A percentile compares a stretch with the other conserved stretches of the same genome.
These are phyloP conservation scores for Paecilomyces formosus DNA, from an alignment of 2,329 filamentous ascomycete species.

Conservation along the genomic window DNA sequence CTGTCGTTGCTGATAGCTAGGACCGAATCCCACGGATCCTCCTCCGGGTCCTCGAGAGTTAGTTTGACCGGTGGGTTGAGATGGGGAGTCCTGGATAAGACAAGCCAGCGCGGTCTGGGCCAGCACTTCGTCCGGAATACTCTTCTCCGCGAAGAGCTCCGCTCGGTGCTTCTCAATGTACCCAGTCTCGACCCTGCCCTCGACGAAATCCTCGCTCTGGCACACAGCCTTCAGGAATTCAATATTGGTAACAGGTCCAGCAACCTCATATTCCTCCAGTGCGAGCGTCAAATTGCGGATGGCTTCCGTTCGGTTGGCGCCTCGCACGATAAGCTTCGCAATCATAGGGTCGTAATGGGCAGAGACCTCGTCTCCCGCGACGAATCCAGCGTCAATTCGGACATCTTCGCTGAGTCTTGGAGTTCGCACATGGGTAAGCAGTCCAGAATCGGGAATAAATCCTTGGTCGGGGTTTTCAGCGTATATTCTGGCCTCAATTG, in stretches of 20 bases:
- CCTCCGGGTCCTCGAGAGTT: constrained; percentile 18
- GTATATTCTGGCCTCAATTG: constrained; percentile 94
- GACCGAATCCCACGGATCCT: constrained; percentile 49
- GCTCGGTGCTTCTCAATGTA: constrained; percentile 86
- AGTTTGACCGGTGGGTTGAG: constrained; percentile 14
- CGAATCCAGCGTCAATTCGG: constrained; percentile 88
- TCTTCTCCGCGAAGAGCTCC: constrained; percentile 63
- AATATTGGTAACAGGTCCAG: constrained; percentile 88
- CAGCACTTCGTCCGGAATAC: constrained; percentile 64
- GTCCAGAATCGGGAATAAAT: constrained; percentile 91
- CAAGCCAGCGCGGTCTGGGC: constrained; percentile 80
- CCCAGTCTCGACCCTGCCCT: constrained; percentile 86
- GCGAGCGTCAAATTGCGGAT: constrained; percentile 76
- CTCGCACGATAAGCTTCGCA: constrained; percentile 89
- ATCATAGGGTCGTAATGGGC: constrained; percentile 99
- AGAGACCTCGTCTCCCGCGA: constrained; percentile 83
- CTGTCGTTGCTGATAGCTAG: constrained; percentile 56
- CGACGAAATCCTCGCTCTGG: constrained; percentile 70
- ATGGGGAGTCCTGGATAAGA: constrained; percentile 43
- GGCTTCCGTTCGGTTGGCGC: constrained; percentile 67
- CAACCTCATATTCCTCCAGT: constrained; percentile 82
- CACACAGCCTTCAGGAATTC: constrained; percentile 91
- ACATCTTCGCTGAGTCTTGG: constrained; percentile 64
- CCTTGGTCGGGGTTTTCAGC: constrained; percentile 87
- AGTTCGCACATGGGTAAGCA: constrained; percentile 72